Base-by-base conservation (phyloP, 495 filamentous ascomycete species). In the Talaromyces stipitatus region DNA sequence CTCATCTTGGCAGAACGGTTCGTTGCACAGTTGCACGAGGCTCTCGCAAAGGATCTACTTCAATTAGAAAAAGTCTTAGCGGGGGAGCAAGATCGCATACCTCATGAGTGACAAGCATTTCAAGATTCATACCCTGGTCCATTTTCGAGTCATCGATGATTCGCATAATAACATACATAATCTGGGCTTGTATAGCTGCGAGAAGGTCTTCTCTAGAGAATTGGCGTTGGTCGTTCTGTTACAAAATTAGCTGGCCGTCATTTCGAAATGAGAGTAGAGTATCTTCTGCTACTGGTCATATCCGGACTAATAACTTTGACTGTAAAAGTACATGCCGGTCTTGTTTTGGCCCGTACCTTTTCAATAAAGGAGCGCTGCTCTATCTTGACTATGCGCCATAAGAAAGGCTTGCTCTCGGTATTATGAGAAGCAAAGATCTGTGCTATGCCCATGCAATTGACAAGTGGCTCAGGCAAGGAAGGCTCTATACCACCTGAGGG, bases 391-490 rank as follows among this genome's bases (percentile, higher is more conserved):
- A 20, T 41, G 11, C 54, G 48, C 60, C 62, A 62, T 22, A 64
- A 52, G 18, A 60, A 60, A 18, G 55, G 20, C 20, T 28, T 62
- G 1, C 50, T 63, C 4, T 62, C 60, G 12, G 41, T n/a, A 16
- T 41, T 64, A 29, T 57, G 61, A 16, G 56, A 47, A 24, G 60
- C 52, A 41, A 62, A 64, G 9, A 64, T 43, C 30, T 62, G 55
- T 28, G 61, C 60, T 29, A 64, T 41, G n/a, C 56, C 56, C 60
- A 64, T 62, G 26, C 62, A 64, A 38, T 60, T 62, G 3, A 48
- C 48, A 50, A 64, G 22, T 4, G 56, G 51, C 24, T 56, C 54
- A n/a, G 60, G 56, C 18, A 61, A 5, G 29, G 23, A n/a, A 28
- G 26, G 12, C n/a, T 29, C 18, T 4, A 3, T 50, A 50, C 23